phyloP scores from a whole-genome alignment of 306 rosid genomes.

The Senna tora region DNA sequence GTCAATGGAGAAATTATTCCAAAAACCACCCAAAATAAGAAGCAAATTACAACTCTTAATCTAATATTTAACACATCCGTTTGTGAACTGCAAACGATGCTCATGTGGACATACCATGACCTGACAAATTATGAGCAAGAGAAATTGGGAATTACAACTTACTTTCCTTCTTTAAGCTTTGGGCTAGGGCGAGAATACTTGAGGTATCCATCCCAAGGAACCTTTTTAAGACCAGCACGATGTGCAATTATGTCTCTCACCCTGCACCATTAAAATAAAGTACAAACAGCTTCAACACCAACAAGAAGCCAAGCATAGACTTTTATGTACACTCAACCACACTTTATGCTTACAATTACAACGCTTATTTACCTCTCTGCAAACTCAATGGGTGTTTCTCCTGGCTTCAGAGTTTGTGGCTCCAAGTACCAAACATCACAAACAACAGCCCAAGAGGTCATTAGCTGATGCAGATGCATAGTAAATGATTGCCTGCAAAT shows the following conservation, averaged over 20 bases:
- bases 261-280: conserved; percentile 49
- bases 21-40: neutral
- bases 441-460: conserved; percentile 96
- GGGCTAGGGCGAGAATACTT: conserved; percentile 89
- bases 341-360: neutral
- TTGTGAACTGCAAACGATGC: too few species aligned
- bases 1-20: neutral
- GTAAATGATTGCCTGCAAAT: conserved; percentile 87
- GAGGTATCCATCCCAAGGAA: conserved; percentile 93
- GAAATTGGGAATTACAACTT: conserved; percentile 25
- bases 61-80: neutral
- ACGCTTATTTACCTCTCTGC: conserved; percentile 70
- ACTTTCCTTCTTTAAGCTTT: conserved; percentile 73
- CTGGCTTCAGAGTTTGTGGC: conserved; percentile 71
- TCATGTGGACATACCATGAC: too few species aligned
- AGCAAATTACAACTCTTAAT: neutral
- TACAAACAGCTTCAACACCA: conserved; percentile 14
- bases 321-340: neutral
- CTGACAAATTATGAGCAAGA: neutral
- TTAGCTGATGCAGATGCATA: conserved; percentile 77
- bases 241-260: conserved; percentile 72
- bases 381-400: conserved; percentile 84
- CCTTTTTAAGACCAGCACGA: conserved; percentile 81
- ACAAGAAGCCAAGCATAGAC: conserved; percentile 24
- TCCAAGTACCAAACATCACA: conserved; percentile 95